Percentiles rank a stretch among this genome's conserved stretches.
Conservation (phyloP, 116 monocot species). For the Posidonia oceanica region DNA sequence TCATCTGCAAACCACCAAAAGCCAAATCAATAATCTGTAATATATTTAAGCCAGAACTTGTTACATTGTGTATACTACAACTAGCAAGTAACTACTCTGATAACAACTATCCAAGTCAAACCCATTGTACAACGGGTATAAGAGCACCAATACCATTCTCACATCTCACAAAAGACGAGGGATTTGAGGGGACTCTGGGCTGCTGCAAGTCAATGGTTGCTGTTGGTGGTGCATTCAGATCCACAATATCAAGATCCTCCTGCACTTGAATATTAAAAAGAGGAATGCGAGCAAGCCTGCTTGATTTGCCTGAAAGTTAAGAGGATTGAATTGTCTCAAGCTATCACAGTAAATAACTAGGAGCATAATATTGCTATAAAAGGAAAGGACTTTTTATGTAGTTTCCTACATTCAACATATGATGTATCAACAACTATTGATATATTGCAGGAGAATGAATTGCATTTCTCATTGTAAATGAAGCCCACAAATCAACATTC, state of each 20-base stretch:
- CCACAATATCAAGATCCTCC: background rate
- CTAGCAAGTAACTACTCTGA: background rate
- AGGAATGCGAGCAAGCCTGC: background rate
- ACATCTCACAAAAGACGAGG: background rate
- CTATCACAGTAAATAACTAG: background rate
- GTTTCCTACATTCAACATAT: too few species aligned
- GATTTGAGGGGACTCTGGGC: background rate
- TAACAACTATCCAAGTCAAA: background rate
- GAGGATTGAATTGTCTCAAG: background rate
- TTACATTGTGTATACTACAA: background rate
- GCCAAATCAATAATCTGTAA: background rate
- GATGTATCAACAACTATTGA: too few species aligned
- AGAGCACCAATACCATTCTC: background rate
- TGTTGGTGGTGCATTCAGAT: background rate
- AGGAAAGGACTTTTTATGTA: too few species aligned
- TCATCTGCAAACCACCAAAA: background rate
- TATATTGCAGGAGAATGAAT: too few species aligned
- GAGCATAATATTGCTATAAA: too few species aligned
- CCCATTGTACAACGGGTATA: too few species aligned
- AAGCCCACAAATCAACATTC: too few species aligned
- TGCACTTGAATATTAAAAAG: slow-evolving; percentile 1
- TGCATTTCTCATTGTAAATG: too few species aligned
- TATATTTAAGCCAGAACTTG: too few species aligned
- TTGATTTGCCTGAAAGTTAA: slow-evolving; percentile 18
- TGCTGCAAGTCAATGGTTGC: background rate